These are phyloP conservation scores for Colletotrichum camelliae DNA, from an alignment of 2,329 filamentous ascomycete species.

Conservation along the genomic window DNA sequence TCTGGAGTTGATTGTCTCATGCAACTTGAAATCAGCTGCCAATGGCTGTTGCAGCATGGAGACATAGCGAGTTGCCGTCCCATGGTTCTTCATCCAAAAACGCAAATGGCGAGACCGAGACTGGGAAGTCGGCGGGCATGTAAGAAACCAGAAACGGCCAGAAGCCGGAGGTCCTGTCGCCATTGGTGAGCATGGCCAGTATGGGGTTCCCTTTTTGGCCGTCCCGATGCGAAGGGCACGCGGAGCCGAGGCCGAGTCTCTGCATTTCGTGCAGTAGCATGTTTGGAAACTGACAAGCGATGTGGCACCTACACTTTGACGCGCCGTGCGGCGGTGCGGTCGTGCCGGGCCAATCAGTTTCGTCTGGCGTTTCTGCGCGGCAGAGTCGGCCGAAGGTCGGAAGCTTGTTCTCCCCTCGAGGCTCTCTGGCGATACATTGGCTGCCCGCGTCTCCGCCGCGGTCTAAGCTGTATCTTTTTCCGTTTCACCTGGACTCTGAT, in stretches of 20 bases:
- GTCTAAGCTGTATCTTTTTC: neutral
- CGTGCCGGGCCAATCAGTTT: neutral
- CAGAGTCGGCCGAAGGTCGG: constrained; percentile 5
- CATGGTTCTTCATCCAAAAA: neutral
- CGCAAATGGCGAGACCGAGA: neutral
- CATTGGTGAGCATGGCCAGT: neutral
- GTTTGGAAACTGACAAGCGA: neutral
- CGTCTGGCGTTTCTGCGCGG: constrained; percentile 7
- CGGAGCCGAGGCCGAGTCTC: neutral
- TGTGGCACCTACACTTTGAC: constrained; percentile 12
- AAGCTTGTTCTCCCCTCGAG: neutral
- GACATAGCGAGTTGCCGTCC: neutral
- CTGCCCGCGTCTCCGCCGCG: neutral
- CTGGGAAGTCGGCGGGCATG: neutral
- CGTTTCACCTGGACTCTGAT: constrained; percentile 18
- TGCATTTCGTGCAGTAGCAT: neutral
- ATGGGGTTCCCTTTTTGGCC: constrained; percentile 1
- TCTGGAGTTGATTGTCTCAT: neutral
- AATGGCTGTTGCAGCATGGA: neutral
- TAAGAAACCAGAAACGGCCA: neutral
- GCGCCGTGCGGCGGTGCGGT: constrained; percentile 2
- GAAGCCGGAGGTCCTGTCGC: neutral
- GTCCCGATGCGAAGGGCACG: constrained; percentile 1
- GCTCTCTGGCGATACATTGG: neutral
- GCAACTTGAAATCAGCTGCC: neutral